A percentile compares a stretch with the other conserved stretches of the same genome.
Evolutionary conservation across 345 rosid species (phyloP).

Genomic region (Passiflora organensis): DNA sequence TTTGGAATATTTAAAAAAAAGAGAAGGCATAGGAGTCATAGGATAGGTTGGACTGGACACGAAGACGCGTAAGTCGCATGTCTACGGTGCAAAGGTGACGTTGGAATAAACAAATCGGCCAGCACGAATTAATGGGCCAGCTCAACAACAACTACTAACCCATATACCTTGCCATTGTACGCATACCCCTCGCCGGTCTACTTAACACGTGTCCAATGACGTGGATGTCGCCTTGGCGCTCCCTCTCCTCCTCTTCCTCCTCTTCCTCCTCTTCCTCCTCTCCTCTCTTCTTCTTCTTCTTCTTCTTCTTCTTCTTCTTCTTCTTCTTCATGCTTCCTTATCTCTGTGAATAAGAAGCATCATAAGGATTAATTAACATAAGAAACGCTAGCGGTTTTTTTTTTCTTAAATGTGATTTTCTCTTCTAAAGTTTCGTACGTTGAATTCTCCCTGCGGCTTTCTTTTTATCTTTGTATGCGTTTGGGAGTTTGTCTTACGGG

Average conservation of each 20-base stretch:
- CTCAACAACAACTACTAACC: constrained; percentile 61
- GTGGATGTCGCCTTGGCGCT: constrained; percentile 77
- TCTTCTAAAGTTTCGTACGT: constrained; percentile 24
- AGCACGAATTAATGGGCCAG: constrained; percentile 69
- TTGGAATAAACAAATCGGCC: constrained; percentile 40
- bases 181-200: constrained; percentile 27
- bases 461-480: background rate
- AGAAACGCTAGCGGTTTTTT: too few relatives aligned
- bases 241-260: constrained; percentile 33
- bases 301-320: constrained; percentile 1
- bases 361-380: too few relatives aligned
- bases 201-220: constrained; percentile 74
- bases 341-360: constrained; percentile 10
- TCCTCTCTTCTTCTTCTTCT: background rate
- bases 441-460: background rate
- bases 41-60: constrained; percentile 32
- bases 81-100: constrained; percentile 49
- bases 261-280: constrained; percentile 5
- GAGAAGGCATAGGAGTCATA: constrained; percentile 65
- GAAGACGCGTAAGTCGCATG: constrained; percentile 63
- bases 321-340: background rate
- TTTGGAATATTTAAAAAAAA: background rate
- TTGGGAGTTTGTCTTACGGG: background rate
- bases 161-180: constrained; percentile 44
- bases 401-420: too few relatives aligned